Evolutionary conservation across 2,329 filamentous ascomycete genomes (phyloP), one percentile per base, ranked within the genome.

Genomic region (Stagonosporopsis vannaccii): DNA sequence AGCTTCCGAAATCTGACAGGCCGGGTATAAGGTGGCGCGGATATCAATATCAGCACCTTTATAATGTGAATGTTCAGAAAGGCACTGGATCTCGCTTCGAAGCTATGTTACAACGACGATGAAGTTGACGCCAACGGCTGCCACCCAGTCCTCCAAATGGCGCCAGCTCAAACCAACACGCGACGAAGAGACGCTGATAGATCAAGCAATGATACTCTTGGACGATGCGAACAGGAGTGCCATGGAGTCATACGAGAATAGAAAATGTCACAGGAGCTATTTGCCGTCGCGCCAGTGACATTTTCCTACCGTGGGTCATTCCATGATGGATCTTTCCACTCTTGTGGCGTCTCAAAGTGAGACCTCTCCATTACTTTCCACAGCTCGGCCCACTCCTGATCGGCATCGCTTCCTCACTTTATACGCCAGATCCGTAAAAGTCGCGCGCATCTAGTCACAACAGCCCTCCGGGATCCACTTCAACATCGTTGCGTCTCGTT

Each of bases 1-100:
- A 52, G 48, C 30, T 44, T 52, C 22, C 33, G 33, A 44, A 40
- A 41, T 17, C 5, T 44, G 54, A 52, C 48, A 47, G 43, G 12
- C 26, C 3, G n/a, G 48, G 32, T 47, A 13, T 20, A 33, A 43
- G 11, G 44, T 36, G 23, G 44, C 39, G 39, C 41, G 17, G 3
- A 43, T 26, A 32, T 20, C 25, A 5, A 30, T 43, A 20, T n/a
- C 19, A 17, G 17, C 15, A 17, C 41, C 4, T 8, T 43, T 20
- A 22, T 30, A 26, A 42, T 22, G 20, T 11, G 19, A 13, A 30
- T 6, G 4, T 12, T 20, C 5, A 2, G 7, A 20, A 12, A 20
- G 8, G 5, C 11, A 12, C 35, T 11, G 9, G 35, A 37, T 20
- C 3, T 20, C 4, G n/a, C 19, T 37, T 19, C 7, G 35, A 37